Conservation (phyloP, 1,284 basidiomycete genomes). For the Microbotryum violaceum region DNA sequence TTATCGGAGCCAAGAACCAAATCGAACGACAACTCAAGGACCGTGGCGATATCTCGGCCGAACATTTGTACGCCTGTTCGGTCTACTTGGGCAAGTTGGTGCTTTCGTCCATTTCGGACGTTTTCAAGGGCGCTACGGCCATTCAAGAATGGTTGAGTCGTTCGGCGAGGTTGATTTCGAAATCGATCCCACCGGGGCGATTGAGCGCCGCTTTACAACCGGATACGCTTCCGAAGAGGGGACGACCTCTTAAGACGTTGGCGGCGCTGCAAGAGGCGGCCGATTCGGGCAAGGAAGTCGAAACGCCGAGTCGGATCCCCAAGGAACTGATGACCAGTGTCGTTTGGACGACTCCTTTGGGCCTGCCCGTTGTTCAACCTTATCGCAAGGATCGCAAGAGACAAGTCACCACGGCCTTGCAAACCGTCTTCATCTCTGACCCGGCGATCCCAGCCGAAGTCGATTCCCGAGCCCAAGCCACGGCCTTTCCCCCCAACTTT, state of each 20-base stretch:
- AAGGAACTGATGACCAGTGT: conserved; percentile 94
- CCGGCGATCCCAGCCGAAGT: conserved; percentile 74
- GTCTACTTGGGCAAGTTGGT: conserved; percentile 54
- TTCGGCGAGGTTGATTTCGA: conserved; percentile 75
- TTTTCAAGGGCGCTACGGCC: conserved; percentile 81
- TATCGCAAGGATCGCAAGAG: conserved; percentile 79
- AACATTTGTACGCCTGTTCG: conserved; percentile 66
- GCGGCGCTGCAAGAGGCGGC: conserved; percentile 19
- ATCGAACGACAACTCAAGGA: conserved; percentile 83
- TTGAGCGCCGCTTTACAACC: conserved; percentile 46
- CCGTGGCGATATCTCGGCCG: conserved; percentile 62
- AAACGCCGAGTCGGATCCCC: conserved; percentile 45
- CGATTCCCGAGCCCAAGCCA: conserved; percentile 77
- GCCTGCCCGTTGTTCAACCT: conserved; percentile 91
- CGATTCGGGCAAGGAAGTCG: neutral
- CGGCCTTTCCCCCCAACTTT: conserved; percentile 98
- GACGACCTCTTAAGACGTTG: neutral
- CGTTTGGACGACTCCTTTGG: conserved; percentile 92
- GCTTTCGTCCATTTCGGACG: conserved; percentile 77
- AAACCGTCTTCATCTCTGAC: conserved; percentile 89
- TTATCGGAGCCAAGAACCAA: conserved; percentile 88
- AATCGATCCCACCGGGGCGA: conserved; percentile 73
- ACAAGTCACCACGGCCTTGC: conserved; percentile 72
- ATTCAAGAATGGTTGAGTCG: conserved; percentile 89
- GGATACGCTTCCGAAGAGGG: conserved; percentile 7